Conservation (phyloP, 345 rosid genomes). For the Pistacia vera region DNA sequence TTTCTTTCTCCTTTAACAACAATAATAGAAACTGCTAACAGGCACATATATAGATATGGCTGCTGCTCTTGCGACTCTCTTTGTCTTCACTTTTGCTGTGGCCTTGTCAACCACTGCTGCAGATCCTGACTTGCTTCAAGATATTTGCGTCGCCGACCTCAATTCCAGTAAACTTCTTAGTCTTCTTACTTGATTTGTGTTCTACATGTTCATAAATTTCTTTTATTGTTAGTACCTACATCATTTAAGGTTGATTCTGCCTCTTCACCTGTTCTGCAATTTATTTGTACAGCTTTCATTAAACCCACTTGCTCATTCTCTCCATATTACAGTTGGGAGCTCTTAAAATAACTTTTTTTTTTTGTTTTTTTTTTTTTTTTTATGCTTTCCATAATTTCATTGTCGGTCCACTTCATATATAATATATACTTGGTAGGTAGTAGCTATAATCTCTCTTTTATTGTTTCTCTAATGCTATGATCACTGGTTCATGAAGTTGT, state of each 20-base stretch:
- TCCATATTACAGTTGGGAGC: background rate
- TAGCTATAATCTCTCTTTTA: background rate
- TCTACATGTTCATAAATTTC: background rate
- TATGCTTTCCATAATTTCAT: background rate
- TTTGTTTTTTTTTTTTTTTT: too few relatives aligned
- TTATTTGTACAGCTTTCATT: background rate
- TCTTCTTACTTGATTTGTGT: background rate
- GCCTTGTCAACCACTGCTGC: conserved; percentile 39
- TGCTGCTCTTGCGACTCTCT: conserved; percentile 9
- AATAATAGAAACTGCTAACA: background rate
- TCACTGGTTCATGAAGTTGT: too few relatives aligned
- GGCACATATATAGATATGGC: conserved; percentile 20
- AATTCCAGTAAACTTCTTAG: conserved; percentile 35
- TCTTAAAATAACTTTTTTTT: too few relatives aligned
- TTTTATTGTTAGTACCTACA: background rate
- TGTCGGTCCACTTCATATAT: background rate
- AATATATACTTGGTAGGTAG: background rate
- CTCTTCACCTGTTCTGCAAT: background rate
- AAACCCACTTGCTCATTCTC: background rate
- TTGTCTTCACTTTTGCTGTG: conserved; percentile 29
- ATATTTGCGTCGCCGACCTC: conserved; percentile 84
- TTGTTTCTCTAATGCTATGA: background rate
- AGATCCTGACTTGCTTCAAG: conserved; percentile 79
- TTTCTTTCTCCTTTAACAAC: background rate
- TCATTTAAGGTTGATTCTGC: background rate